phyloP scores from a whole-genome alignment of 2,329 filamentous ascomycete species.

The Xylogone sp. region DNA sequence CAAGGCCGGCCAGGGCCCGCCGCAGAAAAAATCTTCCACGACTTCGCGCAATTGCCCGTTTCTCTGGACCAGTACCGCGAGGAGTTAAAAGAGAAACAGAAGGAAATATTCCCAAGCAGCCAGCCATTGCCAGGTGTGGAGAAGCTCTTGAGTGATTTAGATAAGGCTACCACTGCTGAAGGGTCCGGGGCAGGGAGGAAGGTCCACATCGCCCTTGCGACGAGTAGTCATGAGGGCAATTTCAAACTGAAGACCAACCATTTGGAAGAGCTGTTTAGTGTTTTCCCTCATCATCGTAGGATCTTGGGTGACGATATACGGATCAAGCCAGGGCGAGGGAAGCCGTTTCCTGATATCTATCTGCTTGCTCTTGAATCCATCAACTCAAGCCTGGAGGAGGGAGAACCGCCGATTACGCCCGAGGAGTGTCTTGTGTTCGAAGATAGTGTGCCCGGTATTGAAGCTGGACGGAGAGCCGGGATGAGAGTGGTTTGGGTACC shows the following conservation, averaged over 20 bases:
- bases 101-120: slow-evolving; percentile 65
- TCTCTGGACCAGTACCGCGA: slow-evolving; percentile 60
- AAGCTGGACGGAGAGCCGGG: slow-evolving; percentile 82
- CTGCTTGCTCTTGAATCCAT: slow-evolving; percentile 79
- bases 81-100: slow-evolving; percentile 61
- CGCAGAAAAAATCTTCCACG: slow-evolving; percentile 60
- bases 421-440: slow-evolving; percentile 95
- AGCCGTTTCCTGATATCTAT: slow-evolving; percentile 93
- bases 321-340: slow-evolving; percentile 74
- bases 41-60: slow-evolving; percentile 83
- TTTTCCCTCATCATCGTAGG: slow-evolving; percentile 64
- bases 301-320: slow-evolving; percentile 82
- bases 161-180: slow-evolving; percentile 14
- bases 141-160: slow-evolving; percentile 59
- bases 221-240: slow-evolving; percentile 54
- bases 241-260: slow-evolving; percentile 37
- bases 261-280: slow-evolving; percentile 52
- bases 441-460: slow-evolving; percentile 88
- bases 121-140: slow-evolving; percentile 75
- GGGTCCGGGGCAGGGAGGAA: slow-evolving; percentile 36
- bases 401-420: slow-evolving; percentile 64
- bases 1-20: slow-evolving; percentile 25
- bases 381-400: slow-evolving; percentile 65
- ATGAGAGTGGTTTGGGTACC: slow-evolving; percentile 95
- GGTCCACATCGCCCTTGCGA: slow-evolving; percentile 77